A percentile compares a stretch with the other conserved stretches of the same genome.
Evolutionary conservation across 345 rosid species (phyloP).

Genomic region (Eucalyptus marginata): DNA sequence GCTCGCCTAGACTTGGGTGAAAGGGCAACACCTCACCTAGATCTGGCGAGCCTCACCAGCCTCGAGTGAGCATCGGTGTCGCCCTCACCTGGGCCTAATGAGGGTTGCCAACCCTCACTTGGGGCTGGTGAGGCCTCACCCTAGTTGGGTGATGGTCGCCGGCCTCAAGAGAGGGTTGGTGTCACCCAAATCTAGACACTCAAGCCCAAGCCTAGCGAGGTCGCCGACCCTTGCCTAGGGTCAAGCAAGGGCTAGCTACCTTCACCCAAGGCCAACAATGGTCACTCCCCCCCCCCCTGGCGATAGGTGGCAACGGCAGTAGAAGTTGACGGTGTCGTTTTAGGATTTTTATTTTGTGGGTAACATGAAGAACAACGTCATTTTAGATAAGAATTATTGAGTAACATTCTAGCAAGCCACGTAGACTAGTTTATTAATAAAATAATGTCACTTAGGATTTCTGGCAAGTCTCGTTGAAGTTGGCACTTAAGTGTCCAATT

Average conservation of each 20-base stretch:
- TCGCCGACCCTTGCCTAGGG: fast-evolving
- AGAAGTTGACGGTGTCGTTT: no score
- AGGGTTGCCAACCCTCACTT: fast-evolving
- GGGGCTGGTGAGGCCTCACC: fast-evolving
- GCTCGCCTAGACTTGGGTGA: fast-evolving
- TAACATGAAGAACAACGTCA: fast-evolving
- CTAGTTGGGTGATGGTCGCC: fast-evolving
- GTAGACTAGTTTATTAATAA: fast-evolving
- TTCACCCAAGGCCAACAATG: fast-evolving
- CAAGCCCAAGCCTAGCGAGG: fast-evolving
- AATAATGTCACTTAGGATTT: no score
- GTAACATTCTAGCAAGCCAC: fast-evolving
- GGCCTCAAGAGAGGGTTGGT: fast-evolving
- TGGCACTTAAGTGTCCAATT: no score
- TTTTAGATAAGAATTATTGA: no score
- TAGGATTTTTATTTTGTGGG: no score
- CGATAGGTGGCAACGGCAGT: fast-evolving
- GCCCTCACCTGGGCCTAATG: fast-evolving
- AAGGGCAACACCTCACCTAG: no score
- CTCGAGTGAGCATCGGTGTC: fast-evolving
- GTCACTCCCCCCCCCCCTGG: fast-evolving
- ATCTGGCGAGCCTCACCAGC: fast-evolving
- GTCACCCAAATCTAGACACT: fast-evolving
- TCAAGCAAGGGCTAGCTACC: no score
- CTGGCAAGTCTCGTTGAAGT: fast-evolving